A percentile compares a stretch with the other conserved stretches of the same genome.
These are phyloP conservation scores for Xylaria digitata DNA, from an alignment of 2,329 filamentous ascomycete species.

Conservation along the genomic window DNA sequence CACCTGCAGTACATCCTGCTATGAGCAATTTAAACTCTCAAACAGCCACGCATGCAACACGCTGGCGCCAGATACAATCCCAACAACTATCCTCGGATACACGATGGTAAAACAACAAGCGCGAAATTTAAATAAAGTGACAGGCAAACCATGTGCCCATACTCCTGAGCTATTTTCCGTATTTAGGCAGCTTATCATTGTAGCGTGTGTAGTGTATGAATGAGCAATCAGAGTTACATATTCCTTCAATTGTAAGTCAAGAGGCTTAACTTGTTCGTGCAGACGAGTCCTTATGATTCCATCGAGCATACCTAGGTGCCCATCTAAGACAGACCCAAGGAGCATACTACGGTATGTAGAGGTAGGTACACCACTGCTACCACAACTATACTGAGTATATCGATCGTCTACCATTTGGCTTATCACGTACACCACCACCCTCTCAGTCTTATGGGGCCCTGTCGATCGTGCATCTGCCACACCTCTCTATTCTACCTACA, in stretches of 20 bases:
- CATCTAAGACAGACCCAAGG: too few relatives aligned
- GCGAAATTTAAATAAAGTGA: not conserved
- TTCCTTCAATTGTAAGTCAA: not conserved
- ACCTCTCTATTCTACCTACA: too few relatives aligned
- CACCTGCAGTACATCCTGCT: not conserved
- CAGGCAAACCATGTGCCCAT: too few relatives aligned
- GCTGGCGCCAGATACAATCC: conserved; percentile 13
- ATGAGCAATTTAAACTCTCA: conserved; percentile 35
- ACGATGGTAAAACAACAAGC: conserved; percentile 4
- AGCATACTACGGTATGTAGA: too few relatives aligned
- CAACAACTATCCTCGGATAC: conserved; percentile 4
- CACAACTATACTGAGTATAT: too few relatives aligned
- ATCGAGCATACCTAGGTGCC: too few relatives aligned
- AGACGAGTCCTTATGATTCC: not conserved
- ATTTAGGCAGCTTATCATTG: too few relatives aligned
- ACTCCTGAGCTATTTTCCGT: conserved; percentile 10
- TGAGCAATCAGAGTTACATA: not conserved
- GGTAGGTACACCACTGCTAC: too few relatives aligned
- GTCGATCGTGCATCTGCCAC: conserved; percentile 3
- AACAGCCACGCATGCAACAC: conserved; percentile 33
- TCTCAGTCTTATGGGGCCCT: not conserved
- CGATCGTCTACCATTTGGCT: too few relatives aligned
- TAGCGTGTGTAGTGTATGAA: too few relatives aligned
- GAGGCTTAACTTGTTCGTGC: not conserved
- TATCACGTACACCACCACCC: too few relatives aligned